Conservation (phyloP, 768 basidiomycete species). For the Podaxis sp. region DNA sequence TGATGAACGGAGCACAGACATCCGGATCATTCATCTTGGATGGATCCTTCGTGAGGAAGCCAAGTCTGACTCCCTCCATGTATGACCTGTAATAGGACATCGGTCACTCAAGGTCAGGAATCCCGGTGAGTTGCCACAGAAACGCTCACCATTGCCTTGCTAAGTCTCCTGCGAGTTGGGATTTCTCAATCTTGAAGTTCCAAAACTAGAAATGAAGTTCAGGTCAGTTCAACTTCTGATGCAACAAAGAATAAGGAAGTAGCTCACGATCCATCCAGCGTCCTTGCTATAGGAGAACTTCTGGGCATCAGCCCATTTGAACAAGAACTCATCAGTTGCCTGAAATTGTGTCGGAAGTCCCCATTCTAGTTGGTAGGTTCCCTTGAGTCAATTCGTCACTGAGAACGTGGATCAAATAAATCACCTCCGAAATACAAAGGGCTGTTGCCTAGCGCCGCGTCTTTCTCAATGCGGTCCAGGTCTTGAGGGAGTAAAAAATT, state of each 20-base stretch:
- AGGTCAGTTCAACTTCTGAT: not conserved
- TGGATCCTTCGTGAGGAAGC: conserved; percentile 67
- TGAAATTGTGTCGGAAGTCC: conserved; percentile 61
- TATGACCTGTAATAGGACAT: conserved; percentile 57
- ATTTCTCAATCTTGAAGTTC: conserved; percentile 75
- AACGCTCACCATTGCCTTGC: conserved; percentile 62
- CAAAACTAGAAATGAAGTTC: conserved; percentile 38
- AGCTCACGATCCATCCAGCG: conserved; percentile 67
- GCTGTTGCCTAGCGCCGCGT: conserved; percentile 35
- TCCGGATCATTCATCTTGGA: conserved; percentile 51
- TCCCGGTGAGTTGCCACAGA: not conserved
- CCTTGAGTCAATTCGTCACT: not conserved
- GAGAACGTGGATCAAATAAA: not conserved
- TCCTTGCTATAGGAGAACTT: conserved; percentile 61
- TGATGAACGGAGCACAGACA: conserved; percentile 61
- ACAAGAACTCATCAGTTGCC: conserved; percentile 60
- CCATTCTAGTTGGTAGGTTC: conserved; percentile 33
- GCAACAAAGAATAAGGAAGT: not conserved
- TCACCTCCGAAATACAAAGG: conserved; percentile 43
- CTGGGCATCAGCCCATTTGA: conserved; percentile 75
- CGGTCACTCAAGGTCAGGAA: not conserved
- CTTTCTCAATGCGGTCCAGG: conserved; percentile 49
- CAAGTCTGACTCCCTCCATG: conserved; percentile 53
- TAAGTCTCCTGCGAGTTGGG: conserved; percentile 45
- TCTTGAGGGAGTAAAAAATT: conserved; percentile 38